Evolutionary conservation across 2,329 filamentous ascomycete species (phyloP).

Genomic region (Xylaria hypoxylon): DNA sequence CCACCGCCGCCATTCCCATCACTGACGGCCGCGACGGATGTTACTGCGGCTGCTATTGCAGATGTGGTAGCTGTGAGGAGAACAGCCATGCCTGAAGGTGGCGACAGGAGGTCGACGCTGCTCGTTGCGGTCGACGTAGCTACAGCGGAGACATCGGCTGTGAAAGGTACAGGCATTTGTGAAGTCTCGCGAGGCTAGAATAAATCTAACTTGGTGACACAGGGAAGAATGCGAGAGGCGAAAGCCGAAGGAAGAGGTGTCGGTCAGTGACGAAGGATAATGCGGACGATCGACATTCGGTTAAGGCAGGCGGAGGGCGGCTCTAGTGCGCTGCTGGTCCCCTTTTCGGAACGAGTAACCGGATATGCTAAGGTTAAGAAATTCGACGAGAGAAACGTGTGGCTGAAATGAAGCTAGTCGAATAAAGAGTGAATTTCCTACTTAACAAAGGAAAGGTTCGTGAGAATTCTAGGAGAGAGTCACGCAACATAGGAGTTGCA

Average conservation of each 20-base stretch:
- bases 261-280: conserved; percentile 3
- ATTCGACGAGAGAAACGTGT: background rate
- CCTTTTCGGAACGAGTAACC: conserved; percentile 4
- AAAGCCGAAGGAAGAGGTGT: conserved; percentile 1
- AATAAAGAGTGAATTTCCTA: conserved; percentile 1
- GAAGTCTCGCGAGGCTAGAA: conserved; percentile 27
- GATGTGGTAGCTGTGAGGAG: conserved; percentile 44
- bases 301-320: conserved; percentile 17
- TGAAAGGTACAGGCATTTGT: conserved; percentile 46
- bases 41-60: conserved; percentile 41
- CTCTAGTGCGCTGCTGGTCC: conserved; percentile 16
- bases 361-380: conserved; percentile 5
- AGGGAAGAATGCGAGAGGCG: conserved; percentile 20
- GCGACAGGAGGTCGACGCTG: conserved; percentile 41
- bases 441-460: background rate
- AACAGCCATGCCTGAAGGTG: conserved; percentile 40
- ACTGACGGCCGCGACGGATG: conserved; percentile 38
- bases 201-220: conserved; percentile 8
- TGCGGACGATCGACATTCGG: conserved; percentile 26
- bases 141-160: conserved; percentile 40
- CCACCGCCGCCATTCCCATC: conserved; percentile 52
- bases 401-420: background rate
- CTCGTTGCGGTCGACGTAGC: conserved; percentile 41
- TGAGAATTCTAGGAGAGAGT: background rate
- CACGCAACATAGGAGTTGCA: background rate